Conservation (phyloP, 208 protist genomes). For the Wallacemonas rigidus region DNA sequence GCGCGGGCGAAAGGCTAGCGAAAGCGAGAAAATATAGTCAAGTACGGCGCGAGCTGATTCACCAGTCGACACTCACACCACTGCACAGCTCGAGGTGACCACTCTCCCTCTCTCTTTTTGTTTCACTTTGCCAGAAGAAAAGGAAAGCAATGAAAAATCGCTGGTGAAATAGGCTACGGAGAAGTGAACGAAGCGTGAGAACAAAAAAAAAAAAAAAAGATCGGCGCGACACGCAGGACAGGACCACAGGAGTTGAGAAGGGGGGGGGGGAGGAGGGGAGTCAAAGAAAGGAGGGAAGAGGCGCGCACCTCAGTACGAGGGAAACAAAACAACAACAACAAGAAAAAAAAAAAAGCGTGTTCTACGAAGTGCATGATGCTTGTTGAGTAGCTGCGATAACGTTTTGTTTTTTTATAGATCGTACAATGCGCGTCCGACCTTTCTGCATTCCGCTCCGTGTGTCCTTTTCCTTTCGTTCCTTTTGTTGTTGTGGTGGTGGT, state of each 20-base stretch:
- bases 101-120: no score
- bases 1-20: no score
- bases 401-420: neutral
- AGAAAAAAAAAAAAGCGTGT: conserved; percentile 6
- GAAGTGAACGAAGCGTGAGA: conserved; percentile 4
- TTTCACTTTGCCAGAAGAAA: no score
- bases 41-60: no score
- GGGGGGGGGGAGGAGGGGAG: conserved; percentile 2
- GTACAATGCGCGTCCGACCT: no score
- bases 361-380: neutral
- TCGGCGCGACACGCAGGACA: conserved; percentile 7
- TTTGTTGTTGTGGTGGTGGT: conserved; percentile 8
- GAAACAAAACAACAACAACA: conserved; percentile 3
- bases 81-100: no score
- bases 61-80: no score
- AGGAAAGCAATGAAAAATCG: no score
- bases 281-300: neutral
- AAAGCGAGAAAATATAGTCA: no score
- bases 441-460: neutral
- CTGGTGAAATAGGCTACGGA: no score
- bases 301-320: neutral
- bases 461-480: conserved; percentile 22
- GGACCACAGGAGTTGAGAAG: conserved; percentile 14
- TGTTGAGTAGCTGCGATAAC: no score
- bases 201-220: conserved; percentile 15